Conservation (phyloP, 768 basidiomycete genomes). For the Kwoniella dendrophila region DNA sequence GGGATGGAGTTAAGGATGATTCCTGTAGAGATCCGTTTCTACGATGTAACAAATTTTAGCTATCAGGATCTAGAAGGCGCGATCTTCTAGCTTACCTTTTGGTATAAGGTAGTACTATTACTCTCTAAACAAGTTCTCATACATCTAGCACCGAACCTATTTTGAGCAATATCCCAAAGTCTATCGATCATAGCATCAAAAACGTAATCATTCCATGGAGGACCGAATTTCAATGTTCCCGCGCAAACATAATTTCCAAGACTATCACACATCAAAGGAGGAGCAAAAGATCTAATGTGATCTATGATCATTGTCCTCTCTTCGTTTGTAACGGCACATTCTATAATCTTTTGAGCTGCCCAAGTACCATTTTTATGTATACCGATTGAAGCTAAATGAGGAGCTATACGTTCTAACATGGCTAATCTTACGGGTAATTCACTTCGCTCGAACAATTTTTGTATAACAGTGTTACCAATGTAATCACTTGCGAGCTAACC, state of each 20-base stretch:
- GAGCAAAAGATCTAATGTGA: conserved; percentile 85
- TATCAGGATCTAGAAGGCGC: no score
- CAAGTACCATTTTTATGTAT: conserved; percentile 99
- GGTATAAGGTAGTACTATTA: conserved; percentile 78
- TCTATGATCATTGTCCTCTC: conserved; percentile 82
- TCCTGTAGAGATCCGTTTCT: conserved; percentile 88
- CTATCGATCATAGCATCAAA: conserved; percentile 98
- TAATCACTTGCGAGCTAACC: conserved; percentile 82
- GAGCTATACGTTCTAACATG: conserved; percentile 91
- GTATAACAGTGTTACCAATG: conserved; percentile 97
- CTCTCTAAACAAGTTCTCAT: conserved; percentile 97
- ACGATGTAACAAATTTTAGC: conserved; percentile 11
- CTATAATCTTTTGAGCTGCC: conserved; percentile 99
- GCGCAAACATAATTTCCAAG: conserved; percentile 59
- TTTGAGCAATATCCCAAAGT: conserved; percentile 96
- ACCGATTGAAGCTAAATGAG: conserved; percentile 94
- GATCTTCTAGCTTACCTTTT: conserved; percentile 65
- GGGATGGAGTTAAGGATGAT: conserved; percentile 97
- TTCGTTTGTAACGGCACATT: conserved; percentile 83
- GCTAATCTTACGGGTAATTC: conserved; percentile 74
- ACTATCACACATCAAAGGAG: conserved; percentile 85
- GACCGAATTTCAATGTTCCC: conserved; percentile 78
- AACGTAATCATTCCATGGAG: conserved; percentile 89
- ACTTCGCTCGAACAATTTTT: conserved; percentile 93
- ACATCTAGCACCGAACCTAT: conserved; percentile 94